Base-by-base conservation (phyloP, 2,329 filamentous ascomycete genomes). In the Cladosporium phlei region DNA sequence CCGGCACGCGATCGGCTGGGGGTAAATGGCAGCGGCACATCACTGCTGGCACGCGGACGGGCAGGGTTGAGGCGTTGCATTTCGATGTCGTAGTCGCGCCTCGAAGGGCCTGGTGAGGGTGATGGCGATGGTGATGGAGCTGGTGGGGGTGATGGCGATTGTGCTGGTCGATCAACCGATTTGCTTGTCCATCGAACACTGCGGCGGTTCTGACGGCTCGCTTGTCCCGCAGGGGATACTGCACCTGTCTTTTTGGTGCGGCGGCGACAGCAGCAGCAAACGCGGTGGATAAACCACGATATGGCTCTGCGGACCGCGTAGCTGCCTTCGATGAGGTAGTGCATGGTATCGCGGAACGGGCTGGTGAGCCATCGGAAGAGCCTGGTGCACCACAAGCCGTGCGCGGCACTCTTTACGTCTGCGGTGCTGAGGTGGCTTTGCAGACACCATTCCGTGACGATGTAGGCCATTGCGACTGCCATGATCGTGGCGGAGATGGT, bases 371-470 rank as follows among this genome's bases (percentile, higher is more conserved):
- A 47, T 27, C 53, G 38, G 20, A 53, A 55, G 6, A 42, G 35
- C 10, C 54, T 27, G 11, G 50, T 52, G 3, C 44, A 40, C 10
- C 40, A 47, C 16, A 56, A 33, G n/a, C 54, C 52, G 9, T 32
- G 32, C 1, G 52, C 47, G 2, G 54, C 54, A 17, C 47, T 19
- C 8, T 11, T 19, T n/a, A 38, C 19, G 24, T 50, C 28, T 5
- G 53, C 43, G 4, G 66, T 68, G 8, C 56, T 61, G 5, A 69
- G 53, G 39, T 64, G 63, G 3, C 61, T 62, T 33, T 69, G 66
- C 19, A 65, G 59, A 24, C 61, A 66, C 66, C 66, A 69, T 53
- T 68, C 65, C 0, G 61, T 53, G 4, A 66, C 63, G 21, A 69
- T 60, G 49, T 68, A 69, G 19, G 60, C 50, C 59, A 69, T 64